Evolutionary conservation across 495 filamentous ascomycete species (phyloP).

Genomic region (Neurospora cerealis): DNA sequence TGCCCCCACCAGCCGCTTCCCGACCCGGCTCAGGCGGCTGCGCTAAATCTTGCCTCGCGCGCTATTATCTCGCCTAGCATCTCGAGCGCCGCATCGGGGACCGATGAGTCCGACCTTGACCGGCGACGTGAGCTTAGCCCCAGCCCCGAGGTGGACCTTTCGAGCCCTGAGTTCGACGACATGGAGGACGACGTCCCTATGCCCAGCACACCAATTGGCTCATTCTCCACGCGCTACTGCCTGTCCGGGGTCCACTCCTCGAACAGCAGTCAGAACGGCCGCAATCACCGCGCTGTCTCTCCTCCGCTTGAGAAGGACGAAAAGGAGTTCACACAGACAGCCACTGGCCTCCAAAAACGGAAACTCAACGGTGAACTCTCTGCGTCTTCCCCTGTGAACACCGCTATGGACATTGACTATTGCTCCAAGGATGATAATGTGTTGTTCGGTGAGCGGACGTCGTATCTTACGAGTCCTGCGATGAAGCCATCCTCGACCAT

Average conservation of each 20-base stretch:
- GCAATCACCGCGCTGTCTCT: constrained; percentile 61
- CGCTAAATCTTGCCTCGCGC: constrained; percentile 31
- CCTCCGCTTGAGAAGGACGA: constrained; percentile 93
- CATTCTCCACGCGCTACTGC: constrained; percentile 42
- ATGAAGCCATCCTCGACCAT: constrained; percentile 27
- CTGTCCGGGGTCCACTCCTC: constrained; percentile 23
- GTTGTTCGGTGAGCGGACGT: constrained; percentile 40
- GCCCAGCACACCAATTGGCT: constrained; percentile 46
- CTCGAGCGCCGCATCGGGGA: constrained; percentile 56
- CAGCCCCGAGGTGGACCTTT: constrained; percentile 88
- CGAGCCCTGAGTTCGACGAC: constrained; percentile 76
- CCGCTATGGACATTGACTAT: constrained; percentile 40
- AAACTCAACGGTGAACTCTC: constrained; percentile 45
- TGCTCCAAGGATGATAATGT: constrained; percentile 35
- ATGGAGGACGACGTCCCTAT: constrained; percentile 49
- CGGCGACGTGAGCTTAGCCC: constrained; percentile 69
- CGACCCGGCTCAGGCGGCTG: constrained; percentile 43
- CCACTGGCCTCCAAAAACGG: constrained; percentile 72
- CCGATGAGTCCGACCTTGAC: constrained; percentile 62
- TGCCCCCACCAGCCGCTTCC: constrained; percentile 74
- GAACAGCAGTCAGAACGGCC: constrained; percentile 18
- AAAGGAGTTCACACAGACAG: constrained; percentile 93
- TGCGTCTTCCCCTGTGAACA: constrained; percentile 30
- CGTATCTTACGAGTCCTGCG: constrained; percentile 32
- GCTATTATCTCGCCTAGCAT: constrained; percentile 75